Conservation (phyloP, 2,329 filamentous ascomycete genomes). For the Fonsecaea pedrosoi region DNA sequence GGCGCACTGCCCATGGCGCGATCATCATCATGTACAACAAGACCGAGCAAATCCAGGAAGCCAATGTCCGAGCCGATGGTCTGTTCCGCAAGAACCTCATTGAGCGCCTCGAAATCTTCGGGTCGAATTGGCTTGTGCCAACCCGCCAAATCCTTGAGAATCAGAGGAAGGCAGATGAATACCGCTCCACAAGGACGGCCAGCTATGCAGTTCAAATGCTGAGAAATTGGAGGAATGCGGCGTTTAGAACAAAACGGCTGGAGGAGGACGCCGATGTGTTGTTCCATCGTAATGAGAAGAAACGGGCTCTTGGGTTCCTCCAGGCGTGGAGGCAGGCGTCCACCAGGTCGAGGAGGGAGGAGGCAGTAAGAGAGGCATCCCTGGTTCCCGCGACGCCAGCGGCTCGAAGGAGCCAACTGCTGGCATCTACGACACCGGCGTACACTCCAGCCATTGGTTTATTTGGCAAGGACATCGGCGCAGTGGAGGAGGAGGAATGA, state of each 20-base stretch:
- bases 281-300: conserved; percentile 32
- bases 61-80: conserved; percentile 17
- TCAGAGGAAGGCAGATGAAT: conserved; percentile 32
- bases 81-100: conserved; percentile 25
- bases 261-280: conserved; percentile 33
- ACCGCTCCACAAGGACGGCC: conserved; percentile 28
- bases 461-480: conserved; percentile 18
- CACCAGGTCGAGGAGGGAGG: conserved; percentile 7
- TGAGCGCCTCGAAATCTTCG: conserved; percentile 27
- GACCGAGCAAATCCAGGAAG: conserved; percentile 24
- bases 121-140: conserved; percentile 30
- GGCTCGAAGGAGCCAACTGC: conserved; percentile 31
- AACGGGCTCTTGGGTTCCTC: conserved; percentile 24
- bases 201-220: conserved; percentile 25
- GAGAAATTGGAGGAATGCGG: conserved; percentile 30
- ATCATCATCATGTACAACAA: conserved; percentile 32
- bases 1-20: conserved; percentile 24
- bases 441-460: conserved; percentile 32
- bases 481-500: conserved; percentile 18
- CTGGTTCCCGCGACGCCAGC: conserved; percentile 33
- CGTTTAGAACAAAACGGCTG: conserved; percentile 28
- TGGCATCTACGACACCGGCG: conserved; percentile 33
- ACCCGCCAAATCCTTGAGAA: conserved; percentile 29
- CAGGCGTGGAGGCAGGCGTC: conserved; percentile 29
- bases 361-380: conserved; percentile 17